Conservation (phyloP, 352 stramenopile species). For the Globisporangium recalcitrans region DNA sequence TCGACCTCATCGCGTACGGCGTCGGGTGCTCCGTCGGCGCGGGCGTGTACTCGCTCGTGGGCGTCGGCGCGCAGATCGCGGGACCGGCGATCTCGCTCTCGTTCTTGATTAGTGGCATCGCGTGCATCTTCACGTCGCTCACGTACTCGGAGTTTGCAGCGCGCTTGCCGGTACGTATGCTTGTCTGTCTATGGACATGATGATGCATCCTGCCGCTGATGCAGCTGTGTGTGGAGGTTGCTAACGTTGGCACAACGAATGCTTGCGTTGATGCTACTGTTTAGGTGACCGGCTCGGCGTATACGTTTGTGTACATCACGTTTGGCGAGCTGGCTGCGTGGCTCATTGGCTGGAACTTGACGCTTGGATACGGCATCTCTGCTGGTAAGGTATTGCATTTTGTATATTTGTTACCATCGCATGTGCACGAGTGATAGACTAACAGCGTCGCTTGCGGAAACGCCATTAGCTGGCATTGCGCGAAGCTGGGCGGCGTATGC, state of each 20-base stretch:
- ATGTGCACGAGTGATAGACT: background rate
- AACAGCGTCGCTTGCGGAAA: background rate
- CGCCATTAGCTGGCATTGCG: slow-evolving; percentile 70
- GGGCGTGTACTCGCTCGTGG: slow-evolving; percentile 92
- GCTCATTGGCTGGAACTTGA: slow-evolving; percentile 92
- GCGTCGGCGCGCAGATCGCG: slow-evolving; percentile 77
- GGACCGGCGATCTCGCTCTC: slow-evolving; percentile 87
- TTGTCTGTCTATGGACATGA: background rate
- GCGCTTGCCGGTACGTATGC: slow-evolving; percentile 59
- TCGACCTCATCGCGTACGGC: slow-evolving; percentile 85
- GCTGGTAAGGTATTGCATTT: slow-evolving; percentile 33
- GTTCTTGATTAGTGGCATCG: slow-evolving; percentile 84
- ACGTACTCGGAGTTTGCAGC: slow-evolving; percentile 89
- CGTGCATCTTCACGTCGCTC: slow-evolving; percentile 90
- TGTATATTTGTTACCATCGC: background rate
- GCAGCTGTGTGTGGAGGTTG: background rate
- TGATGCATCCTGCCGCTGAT: background rate
- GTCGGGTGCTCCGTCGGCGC: slow-evolving; percentile 89
- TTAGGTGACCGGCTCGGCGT: slow-evolving; percentile 84
- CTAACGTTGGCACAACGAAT: background rate
- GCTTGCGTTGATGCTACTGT: background rate
- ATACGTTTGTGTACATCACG: slow-evolving; percentile 88
- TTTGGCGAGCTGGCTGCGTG: slow-evolving; percentile 87
- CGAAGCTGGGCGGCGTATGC: slow-evolving; percentile 89
- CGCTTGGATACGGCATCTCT: slow-evolving; percentile 90